Evolutionary conservation across 345 rosid genomes (phyloP).

Genomic region (Mercurialis annua): DNA sequence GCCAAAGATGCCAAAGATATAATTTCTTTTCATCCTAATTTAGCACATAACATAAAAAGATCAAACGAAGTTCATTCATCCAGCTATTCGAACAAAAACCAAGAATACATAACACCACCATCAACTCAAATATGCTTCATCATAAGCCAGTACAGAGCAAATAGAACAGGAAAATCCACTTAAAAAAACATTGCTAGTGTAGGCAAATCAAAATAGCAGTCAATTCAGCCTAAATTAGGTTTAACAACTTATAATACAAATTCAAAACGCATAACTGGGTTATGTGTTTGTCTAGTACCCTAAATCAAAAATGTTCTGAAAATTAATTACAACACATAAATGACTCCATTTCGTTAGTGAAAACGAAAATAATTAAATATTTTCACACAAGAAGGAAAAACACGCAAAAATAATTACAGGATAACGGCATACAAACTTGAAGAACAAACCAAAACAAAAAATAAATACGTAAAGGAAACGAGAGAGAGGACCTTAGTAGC

Average conservation of each 20-base stretch:
- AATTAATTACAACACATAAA: neutral
- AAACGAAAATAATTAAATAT: neutral
- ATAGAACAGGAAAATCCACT: too few species aligned
- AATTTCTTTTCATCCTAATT: neutral
- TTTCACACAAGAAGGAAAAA: too few species aligned
- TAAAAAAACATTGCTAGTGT: too few species aligned
- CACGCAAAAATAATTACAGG: too few species aligned
- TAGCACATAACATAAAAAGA: neutral
- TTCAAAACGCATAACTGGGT: too few species aligned
- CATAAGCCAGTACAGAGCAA: too few species aligned
- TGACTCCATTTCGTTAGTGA: neutral
- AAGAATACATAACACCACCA: neutral
- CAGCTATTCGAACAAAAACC: neutral
- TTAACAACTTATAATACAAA: too few species aligned
- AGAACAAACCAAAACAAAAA: neutral
- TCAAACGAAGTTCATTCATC: neutral
- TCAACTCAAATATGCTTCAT: neutral
- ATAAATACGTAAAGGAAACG: too few species aligned
- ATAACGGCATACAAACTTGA: neutral
- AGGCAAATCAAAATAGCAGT: too few species aligned
- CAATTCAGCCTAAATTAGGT: too few species aligned
- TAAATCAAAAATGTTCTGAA: too few species aligned
- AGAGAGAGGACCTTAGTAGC: conserved; percentile 45
- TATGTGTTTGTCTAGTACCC: too few species aligned
- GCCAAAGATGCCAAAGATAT: neutral